Percentiles rank a stretch among this genome's conserved stretches.
These are phyloP conservation scores for Leptosphaerulina australis DNA, from an alignment of 2,329 filamentous ascomycete genomes.

Conservation along the genomic window DNA sequence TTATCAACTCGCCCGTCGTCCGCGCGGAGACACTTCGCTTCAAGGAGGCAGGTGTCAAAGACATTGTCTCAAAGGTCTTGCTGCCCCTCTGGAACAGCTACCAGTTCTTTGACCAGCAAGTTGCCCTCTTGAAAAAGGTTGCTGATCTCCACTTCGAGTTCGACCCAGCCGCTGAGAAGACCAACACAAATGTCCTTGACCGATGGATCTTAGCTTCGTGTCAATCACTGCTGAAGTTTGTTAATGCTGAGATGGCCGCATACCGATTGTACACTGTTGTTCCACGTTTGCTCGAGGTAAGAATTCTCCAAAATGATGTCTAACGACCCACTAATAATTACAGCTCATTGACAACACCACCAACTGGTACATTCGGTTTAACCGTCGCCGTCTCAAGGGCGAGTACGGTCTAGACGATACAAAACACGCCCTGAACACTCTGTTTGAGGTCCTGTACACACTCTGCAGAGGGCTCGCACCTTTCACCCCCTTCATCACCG, in stretches of 20 bases:
- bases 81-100: constrained; percentile 95
- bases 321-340: constrained; percentile 8
- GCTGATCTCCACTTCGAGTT: constrained; percentile 78
- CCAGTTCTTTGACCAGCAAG: constrained; percentile 93
- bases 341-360: constrained; percentile 87
- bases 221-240: constrained; percentile 87
- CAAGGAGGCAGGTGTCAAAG: constrained; percentile 90
- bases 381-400: constrained; percentile 87
- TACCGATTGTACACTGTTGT: constrained; percentile 82
- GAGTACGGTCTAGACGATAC: constrained; percentile 87
- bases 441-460: constrained; percentile 92
- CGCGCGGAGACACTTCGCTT: constrained; percentile 88
- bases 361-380: constrained; percentile 99
- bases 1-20: constrained; percentile 96
- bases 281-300: constrained; percentile 71
- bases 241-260: constrained; percentile 89
- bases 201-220: constrained; percentile 92
- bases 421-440: constrained; percentile 85
- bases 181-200: constrained; percentile 92
- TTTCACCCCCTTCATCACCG: constrained; percentile 94
- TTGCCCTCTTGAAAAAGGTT: constrained; percentile 83
- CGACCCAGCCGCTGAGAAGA: constrained; percentile 74
- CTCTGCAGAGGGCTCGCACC: constrained; percentile 86
- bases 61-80: constrained; percentile 90
- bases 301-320: not conserved